These are phyloP conservation scores for Suillus luteus DNA, from an alignment of 768 basidiomycete genomes.

Conservation along the genomic window DNA sequence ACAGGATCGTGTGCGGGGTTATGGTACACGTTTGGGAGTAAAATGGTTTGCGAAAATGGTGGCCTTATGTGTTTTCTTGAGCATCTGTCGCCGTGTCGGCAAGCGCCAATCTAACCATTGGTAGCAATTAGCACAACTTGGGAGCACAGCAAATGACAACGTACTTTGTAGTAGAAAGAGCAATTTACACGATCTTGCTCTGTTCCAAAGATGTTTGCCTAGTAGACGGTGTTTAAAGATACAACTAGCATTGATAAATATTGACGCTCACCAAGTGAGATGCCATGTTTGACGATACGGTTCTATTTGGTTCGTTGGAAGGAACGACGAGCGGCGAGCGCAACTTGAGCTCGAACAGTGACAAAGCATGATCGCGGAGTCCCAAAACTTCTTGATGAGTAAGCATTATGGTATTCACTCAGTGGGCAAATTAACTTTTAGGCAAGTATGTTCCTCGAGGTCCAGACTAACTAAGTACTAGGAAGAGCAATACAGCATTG, in stretches of 20 bases:
- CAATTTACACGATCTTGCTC: conserved; percentile 97
- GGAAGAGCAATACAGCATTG: not conserved
- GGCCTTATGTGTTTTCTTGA: conserved; percentile 98
- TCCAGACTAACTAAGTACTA: not conserved
- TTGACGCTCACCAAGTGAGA: conserved; percentile 70
- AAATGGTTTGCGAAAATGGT: conserved; percentile 95
- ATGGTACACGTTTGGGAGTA: conserved; percentile 96
- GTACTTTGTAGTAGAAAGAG: conserved; percentile 96
- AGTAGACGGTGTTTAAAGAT: conserved; percentile 32
- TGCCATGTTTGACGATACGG: conserved; percentile 42
- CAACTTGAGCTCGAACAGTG: conserved; percentile 9
- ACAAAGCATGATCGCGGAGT: conserved; percentile 22
- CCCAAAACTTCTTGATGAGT: conserved; percentile 17
- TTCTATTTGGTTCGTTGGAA: conserved; percentile 6
- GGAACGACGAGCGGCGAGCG: conserved; percentile 11
- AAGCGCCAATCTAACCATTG: conserved; percentile 84
- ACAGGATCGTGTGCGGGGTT: conserved; percentile 95
- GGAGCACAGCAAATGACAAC: conserved; percentile 23
- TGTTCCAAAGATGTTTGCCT: conserved; percentile 96
- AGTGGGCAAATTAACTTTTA: not conserved
- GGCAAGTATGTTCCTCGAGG: not conserved
- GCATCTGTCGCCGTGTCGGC: conserved; percentile 96
- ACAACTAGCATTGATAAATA: not conserved
- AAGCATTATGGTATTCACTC: not conserved
- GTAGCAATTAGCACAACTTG: conserved; percentile 1